Percentiles rank a stretch among this genome's conserved stretches.
These are phyloP conservation scores for Ricinus communis DNA, from an alignment of 345 rosid species.

Conservation along the genomic window DNA sequence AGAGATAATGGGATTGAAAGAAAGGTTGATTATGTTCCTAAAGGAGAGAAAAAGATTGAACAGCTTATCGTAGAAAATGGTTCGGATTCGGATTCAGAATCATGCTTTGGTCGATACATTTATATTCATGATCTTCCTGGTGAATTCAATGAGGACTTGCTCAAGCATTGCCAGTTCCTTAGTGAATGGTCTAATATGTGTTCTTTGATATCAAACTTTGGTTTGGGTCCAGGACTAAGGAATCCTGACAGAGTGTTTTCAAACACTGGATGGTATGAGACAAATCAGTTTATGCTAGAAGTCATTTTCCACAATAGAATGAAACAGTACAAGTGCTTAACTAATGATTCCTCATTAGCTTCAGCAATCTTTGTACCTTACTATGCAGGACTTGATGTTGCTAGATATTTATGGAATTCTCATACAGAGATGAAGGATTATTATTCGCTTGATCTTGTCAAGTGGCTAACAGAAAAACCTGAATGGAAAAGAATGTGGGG, in stretches of 20 bases:
- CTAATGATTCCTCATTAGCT: constrained; percentile 61
- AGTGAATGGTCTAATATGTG: constrained; percentile 69
- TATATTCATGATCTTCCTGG: constrained; percentile 55
- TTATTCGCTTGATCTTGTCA: constrained; percentile 47
- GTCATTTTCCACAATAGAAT: constrained; percentile 77
- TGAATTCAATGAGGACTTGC: constrained; percentile 62
- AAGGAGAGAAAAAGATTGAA: neutral
- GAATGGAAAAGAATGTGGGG: constrained; percentile 76
- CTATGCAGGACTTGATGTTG: constrained; percentile 74
- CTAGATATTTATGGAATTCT: constrained; percentile 61
- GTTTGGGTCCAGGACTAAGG: constrained; percentile 54
- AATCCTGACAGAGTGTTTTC: constrained; percentile 39
- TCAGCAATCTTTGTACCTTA: constrained; percentile 74
- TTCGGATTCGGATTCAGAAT: constrained; percentile 26
- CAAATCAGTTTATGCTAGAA: constrained; percentile 75
- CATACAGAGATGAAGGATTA: constrained; percentile 50
- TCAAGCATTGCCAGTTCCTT: constrained; percentile 57
- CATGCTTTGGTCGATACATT: constrained; percentile 54
- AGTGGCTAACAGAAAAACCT: constrained; percentile 55
- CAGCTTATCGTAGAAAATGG: neutral
- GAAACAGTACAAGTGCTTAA: constrained; percentile 73
- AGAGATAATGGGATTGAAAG: neutral
- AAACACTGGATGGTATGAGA: constrained; percentile 60
- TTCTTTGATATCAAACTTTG: constrained; percentile 45
- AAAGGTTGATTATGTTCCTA: constrained; percentile 8